Evolutionary conservation across 352 stramenopile species (phyloP).

Genomic region (Globisporangium apiculatum): DNA sequence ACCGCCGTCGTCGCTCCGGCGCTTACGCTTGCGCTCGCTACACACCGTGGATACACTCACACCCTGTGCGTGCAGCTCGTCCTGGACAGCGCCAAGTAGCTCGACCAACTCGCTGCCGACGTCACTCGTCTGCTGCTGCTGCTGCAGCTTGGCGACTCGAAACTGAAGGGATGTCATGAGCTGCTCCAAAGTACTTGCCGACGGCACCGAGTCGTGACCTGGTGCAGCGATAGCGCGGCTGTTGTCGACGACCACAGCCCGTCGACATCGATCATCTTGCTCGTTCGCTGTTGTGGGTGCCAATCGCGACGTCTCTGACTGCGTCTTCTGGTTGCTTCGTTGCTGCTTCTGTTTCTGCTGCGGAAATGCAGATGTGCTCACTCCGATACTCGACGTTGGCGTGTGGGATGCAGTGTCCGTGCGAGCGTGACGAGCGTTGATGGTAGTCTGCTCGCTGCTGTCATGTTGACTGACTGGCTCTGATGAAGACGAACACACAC

Average conservation of each 20-base stretch:
- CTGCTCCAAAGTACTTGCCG: background rate
- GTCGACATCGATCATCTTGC: too few species aligned
- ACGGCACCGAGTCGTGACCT: too few species aligned
- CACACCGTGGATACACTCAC: constrained; percentile 9
- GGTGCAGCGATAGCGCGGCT: too few species aligned
- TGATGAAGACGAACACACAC: background rate
- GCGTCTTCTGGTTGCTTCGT: too few species aligned
- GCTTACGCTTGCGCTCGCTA: constrained; percentile 13
- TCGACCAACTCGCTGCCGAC: constrained; percentile 4
- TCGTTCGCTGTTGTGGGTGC: background rate
- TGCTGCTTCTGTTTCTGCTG: too few species aligned
- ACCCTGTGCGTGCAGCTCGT: constrained; percentile 19
- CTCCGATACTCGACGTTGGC: background rate
- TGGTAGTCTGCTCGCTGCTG: constrained; percentile 7
- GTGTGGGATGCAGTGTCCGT: too few species aligned
- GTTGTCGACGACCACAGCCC: too few species aligned
- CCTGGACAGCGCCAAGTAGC: constrained; percentile 15
- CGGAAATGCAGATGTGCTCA: too few species aligned
- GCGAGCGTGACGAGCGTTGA: too few species aligned
- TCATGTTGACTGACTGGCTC: background rate
- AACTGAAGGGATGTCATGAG: constrained; percentile 8
- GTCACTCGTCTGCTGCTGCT: constrained; percentile 1
- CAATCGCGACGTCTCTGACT: too few species aligned
- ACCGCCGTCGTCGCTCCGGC: background rate
- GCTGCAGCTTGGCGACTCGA: constrained; percentile 8